Base-by-base conservation (phyloP, 495 filamentous ascomycete genomes). In the Ascodesmis nigricans region DNA sequence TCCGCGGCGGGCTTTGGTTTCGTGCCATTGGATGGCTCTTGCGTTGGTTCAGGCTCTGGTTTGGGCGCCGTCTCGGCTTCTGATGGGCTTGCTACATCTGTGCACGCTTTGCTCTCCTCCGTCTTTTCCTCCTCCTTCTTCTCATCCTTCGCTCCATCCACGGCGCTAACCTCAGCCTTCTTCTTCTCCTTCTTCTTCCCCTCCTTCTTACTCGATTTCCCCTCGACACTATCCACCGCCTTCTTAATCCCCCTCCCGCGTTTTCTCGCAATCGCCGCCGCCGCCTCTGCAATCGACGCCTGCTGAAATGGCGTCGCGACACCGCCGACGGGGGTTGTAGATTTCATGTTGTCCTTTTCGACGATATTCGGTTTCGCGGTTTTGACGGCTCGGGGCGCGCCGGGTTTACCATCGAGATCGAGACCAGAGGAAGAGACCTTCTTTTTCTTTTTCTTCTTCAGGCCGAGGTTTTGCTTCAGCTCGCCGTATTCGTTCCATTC, bases 401-500 rank as follows among this genome's bases (percentile, higher is more conserved):
- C 5, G 53, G 45, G 1, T 55, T 37, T 15, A 45, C 49, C 20
- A 48, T 42, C 21, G 43, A 45, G 27, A 46, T 45, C 23, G 35
- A 40, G 33, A 13, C 14, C 36, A 22, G 19, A 47, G 42, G 18
- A 55, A 43, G 20, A 45, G 39, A 30, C 39, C 31, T 49, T 49
- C 47, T 49, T 49, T 38, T 50, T 50, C 31, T 49, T 50, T 11
- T 33, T 49, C 5, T 43, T 44, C 18, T 48, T 48, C 44, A 66
- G 57, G 27, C 52, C 73, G 35, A 93, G 62, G 39, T 78, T 68
- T 53, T 87, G 67, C 53, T 87, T 83, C 36, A 97, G 65, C 59
- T 95, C 87, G 49, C 78, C 84, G 50, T 84, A 91, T 47, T 97
- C 87, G 57, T 97, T 97, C 90, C 90, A 95, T 52, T 95, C 87